Evolutionary conservation across 768 basidiomycete species (phyloP).

Genomic region (Boletus huronensis): DNA sequence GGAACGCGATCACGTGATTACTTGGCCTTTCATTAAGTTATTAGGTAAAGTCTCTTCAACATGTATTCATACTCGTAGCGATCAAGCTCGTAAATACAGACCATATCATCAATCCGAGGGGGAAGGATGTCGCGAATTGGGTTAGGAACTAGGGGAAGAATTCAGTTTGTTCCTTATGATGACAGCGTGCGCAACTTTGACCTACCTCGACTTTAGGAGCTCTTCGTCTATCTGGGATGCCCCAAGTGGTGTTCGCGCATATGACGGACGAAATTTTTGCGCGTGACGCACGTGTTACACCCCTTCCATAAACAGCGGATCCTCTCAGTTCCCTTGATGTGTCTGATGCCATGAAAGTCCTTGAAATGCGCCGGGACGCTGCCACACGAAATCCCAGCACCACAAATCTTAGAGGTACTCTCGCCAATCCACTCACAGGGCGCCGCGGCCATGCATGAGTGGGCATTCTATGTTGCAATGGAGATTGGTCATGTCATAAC

Average conservation of each 20-base stretch:
- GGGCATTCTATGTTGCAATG: not conserved
- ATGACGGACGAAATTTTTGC: conserved; percentile 9
- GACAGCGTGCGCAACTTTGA: not conserved
- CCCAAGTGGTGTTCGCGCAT: not conserved
- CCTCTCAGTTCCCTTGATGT: fast-evolving
- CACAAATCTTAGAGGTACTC: not conserved
- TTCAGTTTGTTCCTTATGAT: not conserved
- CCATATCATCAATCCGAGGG: not conserved
- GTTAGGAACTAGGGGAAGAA: not conserved
- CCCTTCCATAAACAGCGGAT: not conserved
- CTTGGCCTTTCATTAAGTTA: not conserved
- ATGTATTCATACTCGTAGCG: not conserved
- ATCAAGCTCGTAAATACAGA: not conserved
- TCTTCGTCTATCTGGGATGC: not conserved
- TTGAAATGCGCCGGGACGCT: not conserved
- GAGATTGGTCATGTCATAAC: no score
- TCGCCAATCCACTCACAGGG: not conserved
- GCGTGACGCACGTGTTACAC: fast-evolving
- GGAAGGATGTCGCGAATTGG: not conserved
- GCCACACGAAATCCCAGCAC: not conserved
- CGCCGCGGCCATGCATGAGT: not conserved
- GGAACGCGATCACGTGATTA: conserved; percentile 20
- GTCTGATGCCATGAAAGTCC: not conserved
- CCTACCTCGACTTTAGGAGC: not conserved
- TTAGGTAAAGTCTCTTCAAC: no score